Base-by-base conservation (phyloP, 1,284 basidiomycete species). In the Papiliotrema terrestris region DNA sequence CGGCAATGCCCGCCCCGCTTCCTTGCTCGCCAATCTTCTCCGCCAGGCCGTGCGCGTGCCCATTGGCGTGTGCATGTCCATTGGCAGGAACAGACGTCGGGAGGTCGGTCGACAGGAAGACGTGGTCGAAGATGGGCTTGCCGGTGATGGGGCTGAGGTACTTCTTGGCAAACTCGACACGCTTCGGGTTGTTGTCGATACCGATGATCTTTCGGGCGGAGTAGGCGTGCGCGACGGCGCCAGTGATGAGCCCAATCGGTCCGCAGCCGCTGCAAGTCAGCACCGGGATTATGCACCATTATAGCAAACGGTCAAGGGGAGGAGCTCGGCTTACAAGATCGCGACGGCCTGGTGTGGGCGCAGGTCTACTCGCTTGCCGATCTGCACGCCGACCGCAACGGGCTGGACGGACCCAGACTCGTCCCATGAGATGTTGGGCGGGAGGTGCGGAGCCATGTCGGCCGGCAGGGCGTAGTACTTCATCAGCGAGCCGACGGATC, bases 81-180 rank as follows among this genome's bases (percentile, higher is more conserved):
- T 22, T 43, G 44, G 52, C 20, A 49, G 50, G 4, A 49, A 54
- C 14, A 38, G 54, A 15, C 5, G 54, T 50, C 3, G 69, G 66
- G 0, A 73, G 49, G 17, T 51, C 53, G 23, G 53, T 53, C 32
- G 62, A 65, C 17, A 68, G 58, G 59, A 73, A 73, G 38, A 73
- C 73, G 45, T 69, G 62, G 57, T 75, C 71, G 45, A 70, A 60
- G 50, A 75, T 71, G 1, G 68, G 67, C 55, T 62, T 63, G 25
- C 71, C 71, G 23, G 66, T 69, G 17, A 69, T 39, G 3, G 72
- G 72, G 1, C 67, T 67, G 35, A 65, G 62, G 75, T 94, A 96
- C 36, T 75, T 71, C 70, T 86, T 85, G 23, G 95, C 93, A 69
- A 97, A 97, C 46, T 88, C 84, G 45, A 98, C 86, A 48, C 94